A percentile compares a stretch with the other conserved stretches of the same genome.
phyloP scores from a whole-genome alignment of 305 asterid species.

The Euphrasia arctica region DNA sequence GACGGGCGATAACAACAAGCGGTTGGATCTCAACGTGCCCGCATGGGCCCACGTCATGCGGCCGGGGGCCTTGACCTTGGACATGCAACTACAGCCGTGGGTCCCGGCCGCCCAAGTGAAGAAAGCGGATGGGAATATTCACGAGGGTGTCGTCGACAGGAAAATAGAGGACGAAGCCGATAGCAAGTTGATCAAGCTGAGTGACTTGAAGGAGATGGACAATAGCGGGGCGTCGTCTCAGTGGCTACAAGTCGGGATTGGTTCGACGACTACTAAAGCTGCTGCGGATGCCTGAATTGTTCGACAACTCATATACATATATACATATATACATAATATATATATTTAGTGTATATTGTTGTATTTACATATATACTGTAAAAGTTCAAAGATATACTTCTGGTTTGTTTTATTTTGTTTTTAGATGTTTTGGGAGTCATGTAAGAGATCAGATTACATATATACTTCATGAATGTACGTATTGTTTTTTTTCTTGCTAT shows the following conservation, averaged over 20 bases:
- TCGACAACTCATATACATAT: background rate
- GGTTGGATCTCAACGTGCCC: slow-evolving; percentile 54
- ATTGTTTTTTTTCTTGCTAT: background rate
- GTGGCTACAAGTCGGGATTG: slow-evolving; percentile 75
- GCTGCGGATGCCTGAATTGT: slow-evolving; percentile 16
- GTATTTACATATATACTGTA: background rate
- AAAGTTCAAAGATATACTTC: background rate
- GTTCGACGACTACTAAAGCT: slow-evolving; percentile 33
- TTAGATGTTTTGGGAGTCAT: background rate
- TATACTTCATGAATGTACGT: background rate
- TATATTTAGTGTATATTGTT: slow-evolving; percentile 3
- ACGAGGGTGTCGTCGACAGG: background rate
- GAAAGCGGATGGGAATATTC: background rate
- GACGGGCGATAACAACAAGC: slow-evolving; percentile 10
- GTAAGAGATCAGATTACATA: background rate
- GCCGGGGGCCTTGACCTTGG: slow-evolving; percentile 50
- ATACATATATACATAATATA: background rate
- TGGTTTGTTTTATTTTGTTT: background rate
- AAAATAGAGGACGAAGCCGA: slow-evolving; percentile 49
- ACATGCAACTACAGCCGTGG: slow-evolving; percentile 48
- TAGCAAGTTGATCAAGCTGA: slow-evolving; percentile 38
- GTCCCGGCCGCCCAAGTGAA: slow-evolving; percentile 4
- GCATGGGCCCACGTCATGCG: slow-evolving; percentile 48
- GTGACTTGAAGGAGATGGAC: slow-evolving; percentile 45
- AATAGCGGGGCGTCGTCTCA: slow-evolving; percentile 38